These are phyloP conservation scores for Debaryomyces maramus DNA, from an alignment of 805 yeast genomes.

Conservation along the genomic window DNA sequence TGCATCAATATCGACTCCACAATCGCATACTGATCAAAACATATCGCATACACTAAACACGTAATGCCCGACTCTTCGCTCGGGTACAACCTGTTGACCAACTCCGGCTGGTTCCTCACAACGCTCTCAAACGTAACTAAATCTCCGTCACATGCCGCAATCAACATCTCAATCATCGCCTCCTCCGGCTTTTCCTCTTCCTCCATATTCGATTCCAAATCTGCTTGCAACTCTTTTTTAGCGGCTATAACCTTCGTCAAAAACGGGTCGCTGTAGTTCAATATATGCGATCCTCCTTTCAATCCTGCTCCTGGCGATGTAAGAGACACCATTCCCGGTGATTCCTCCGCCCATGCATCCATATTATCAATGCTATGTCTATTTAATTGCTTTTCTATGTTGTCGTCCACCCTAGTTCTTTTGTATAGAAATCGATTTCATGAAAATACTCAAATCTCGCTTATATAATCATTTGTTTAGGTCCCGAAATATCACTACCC, in stretches of 20 bases:
- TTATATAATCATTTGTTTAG: too few species aligned
- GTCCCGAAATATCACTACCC: too few species aligned
- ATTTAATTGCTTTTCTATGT: background rate
- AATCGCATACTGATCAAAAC: conserved; percentile 49
- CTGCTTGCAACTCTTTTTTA: conserved; percentile 25
- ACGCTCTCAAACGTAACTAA: conserved; percentile 31
- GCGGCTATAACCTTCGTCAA: conserved; percentile 25
- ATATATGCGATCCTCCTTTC: conserved; percentile 3
- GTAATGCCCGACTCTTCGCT: conserved; percentile 32
- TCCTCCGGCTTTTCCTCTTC: conserved; percentile 9
- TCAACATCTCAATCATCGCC: conserved; percentile 24
- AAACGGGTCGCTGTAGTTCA: conserved; percentile 28
- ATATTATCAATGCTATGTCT: conserved; percentile 10
- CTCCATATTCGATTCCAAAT: conserved; percentile 12
- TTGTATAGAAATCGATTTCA: too few species aligned
- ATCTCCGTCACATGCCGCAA: conserved; percentile 40
- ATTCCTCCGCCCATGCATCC: conserved; percentile 24
- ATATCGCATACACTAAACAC: conserved; percentile 51
- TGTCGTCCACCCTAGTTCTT: too few species aligned
- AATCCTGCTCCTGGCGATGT: conserved; percentile 6
- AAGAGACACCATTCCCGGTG: conserved; percentile 7
- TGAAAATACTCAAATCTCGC: too few species aligned
- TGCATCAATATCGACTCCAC: conserved; percentile 47
- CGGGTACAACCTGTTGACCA: conserved; percentile 22
- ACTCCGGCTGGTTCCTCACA: conserved; percentile 20